Evolutionary conservation across 352 stramenopile genomes (phyloP).

Genomic region (Pythium dissimile): DNA sequence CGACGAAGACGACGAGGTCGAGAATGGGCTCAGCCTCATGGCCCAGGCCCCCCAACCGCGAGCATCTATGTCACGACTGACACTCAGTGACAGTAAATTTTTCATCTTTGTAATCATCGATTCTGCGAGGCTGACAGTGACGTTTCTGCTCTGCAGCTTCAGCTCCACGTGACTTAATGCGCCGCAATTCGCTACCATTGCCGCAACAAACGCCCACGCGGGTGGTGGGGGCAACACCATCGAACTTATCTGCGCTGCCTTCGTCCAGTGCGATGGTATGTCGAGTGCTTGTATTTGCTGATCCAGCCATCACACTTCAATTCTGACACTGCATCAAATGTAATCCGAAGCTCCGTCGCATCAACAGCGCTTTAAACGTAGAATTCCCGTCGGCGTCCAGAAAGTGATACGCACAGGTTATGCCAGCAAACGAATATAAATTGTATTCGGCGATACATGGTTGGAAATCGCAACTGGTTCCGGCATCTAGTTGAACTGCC

Average conservation of each 20-base stretch:
- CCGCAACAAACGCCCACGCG: slow-evolving; percentile 20
- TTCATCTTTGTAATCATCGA: not conserved
- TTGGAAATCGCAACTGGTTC: too few species aligned
- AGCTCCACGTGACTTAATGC: slow-evolving; percentile 42
- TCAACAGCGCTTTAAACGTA: slow-evolving; percentile 49
- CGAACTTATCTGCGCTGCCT: slow-evolving; percentile 21
- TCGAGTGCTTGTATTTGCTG: not conserved
- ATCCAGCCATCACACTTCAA: not conserved
- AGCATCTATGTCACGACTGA: slow-evolving; percentile 14
- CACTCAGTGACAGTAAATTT: slow-evolving; percentile 21
- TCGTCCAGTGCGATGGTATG: slow-evolving; percentile 63
- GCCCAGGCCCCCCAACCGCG: slow-evolving; percentile 8
- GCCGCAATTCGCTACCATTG: slow-evolving; percentile 38
- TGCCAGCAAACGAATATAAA: not conserved
- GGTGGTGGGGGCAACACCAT: not conserved
- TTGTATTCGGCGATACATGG: too few species aligned
- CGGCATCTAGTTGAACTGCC: not conserved
- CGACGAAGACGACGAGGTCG: slow-evolving; percentile 22
- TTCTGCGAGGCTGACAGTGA: not conserved
- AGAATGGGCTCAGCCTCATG: slow-evolving; percentile 5
- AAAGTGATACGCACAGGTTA: not conserved
- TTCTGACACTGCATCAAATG: not conserved
- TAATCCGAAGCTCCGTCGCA: slow-evolving; percentile 46
- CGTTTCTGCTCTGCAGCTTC: not conserved
- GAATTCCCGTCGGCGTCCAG: slow-evolving; percentile 22